Conservation (phyloP, 106 monocot species). For the Dioscorea alata region DNA sequence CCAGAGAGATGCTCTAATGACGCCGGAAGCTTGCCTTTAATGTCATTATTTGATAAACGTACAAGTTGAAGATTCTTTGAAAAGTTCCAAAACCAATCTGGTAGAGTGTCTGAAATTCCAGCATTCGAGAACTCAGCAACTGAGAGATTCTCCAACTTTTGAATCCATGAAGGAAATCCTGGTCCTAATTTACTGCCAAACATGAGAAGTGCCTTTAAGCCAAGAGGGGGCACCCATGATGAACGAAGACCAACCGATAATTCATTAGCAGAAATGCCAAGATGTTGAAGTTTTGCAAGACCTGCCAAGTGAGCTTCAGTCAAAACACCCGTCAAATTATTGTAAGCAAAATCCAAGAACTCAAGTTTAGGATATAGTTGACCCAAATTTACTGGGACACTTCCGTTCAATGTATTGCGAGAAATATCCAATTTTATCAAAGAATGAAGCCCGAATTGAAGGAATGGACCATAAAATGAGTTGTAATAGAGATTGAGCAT, state of each 20-base stretch:
- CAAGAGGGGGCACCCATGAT: constrained; percentile 19
- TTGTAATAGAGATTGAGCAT: constrained; percentile 9
- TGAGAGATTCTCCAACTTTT: neutral
- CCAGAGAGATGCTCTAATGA: too few species aligned
- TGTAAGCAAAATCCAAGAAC: constrained; percentile 13
- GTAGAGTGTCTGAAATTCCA: constrained; percentile 10
- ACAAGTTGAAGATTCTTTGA: neutral
- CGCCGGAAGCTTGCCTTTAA: too few species aligned
- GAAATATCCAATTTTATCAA: too few species aligned
- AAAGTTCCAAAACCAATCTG: constrained; percentile 16
- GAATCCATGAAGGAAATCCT: constrained; percentile 11
- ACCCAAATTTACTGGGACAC: constrained; percentile 21
- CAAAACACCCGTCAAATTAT: constrained; percentile 18
- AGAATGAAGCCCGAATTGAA: too few species aligned
- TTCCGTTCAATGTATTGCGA: too few species aligned
- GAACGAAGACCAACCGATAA: neutral
- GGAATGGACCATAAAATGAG: constrained; percentile 1
- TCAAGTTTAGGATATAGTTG: constrained; percentile 9
- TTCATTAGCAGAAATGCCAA: neutral
- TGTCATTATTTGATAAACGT: too few species aligned
- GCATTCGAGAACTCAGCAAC: neutral
- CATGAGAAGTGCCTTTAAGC: neutral
- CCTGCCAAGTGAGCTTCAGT: constrained; percentile 4
- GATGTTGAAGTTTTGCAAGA: neutral
- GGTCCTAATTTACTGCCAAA: neutral